Base-by-base conservation (phyloP, 2,329 filamentous ascomycete genomes). In the Elsinoe necatrix region DNA sequence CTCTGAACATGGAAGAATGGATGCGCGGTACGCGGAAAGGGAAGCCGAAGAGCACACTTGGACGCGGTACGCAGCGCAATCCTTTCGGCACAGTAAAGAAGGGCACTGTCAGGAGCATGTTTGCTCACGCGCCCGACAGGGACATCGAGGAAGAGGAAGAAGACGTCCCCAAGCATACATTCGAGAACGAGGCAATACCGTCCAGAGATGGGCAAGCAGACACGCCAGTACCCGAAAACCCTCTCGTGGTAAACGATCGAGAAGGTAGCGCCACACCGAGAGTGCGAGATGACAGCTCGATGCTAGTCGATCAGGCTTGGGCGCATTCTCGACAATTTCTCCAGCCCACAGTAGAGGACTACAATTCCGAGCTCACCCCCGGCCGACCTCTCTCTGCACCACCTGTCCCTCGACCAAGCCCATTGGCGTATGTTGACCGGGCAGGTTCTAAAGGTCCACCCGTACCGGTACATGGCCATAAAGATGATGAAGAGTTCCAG, bases 1-100 rank as follows among this genome's bases (percentile, higher is more conserved):
- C 69, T 6, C 60, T 67, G 37, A 68, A 71, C 61, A 65, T 71
- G 63, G 65, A 63, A 25, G 61, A 63, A 55, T 70, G 64, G 63
- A 68, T 69, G 62, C 57, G 58, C 23, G 64, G 65, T 8, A 56
- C 54, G 14, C 54, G 41, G 3, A 54, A 54, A 23, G 29, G 31
- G 12, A 54, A 41, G 23, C n/a, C 29, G 8, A 54, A 45, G 21
- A 25, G 41, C 20, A 45, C 41, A 8, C 41, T 45, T 21, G 41
- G 41, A 7, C 41, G 41, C 18, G 41, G 41, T 9, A 45, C 41
- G 12, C 41, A 45, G 23, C 41, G 41, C 11, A 45, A 45, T 45
- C 20, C 41, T 3, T 21, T 45, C 41, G 64, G 61, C 7, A 61
- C 57, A 21, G n/a, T 59, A 31, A 52, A 51, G 31, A 63, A 60